Percentiles rank a stretch among this genome's conserved stretches.
Conservation (phyloP, 2,329 filamentous ascomycete species). For the Botryotinia convoluta region DNA sequence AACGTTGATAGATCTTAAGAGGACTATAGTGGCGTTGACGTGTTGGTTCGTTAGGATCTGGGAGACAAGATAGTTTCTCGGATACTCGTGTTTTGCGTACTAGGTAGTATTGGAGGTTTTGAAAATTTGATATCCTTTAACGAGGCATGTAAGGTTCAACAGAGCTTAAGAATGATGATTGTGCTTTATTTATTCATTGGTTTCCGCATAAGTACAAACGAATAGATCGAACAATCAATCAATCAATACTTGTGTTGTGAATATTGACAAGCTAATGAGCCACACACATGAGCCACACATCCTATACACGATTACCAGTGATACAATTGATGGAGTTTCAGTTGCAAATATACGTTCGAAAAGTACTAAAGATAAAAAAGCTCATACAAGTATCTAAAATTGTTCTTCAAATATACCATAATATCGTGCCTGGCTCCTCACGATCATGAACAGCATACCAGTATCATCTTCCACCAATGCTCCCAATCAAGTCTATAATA, state of each 20-base stretch:
- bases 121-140: neutral
- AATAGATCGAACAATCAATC: neutral
- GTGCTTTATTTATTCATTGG: neutral
- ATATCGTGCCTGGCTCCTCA: too few species aligned
- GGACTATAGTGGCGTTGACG: slow-evolving; percentile 9
- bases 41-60: slow-evolving; percentile 10
- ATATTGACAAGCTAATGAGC: neutral
- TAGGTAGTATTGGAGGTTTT: neutral
- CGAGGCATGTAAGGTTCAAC: neutral
- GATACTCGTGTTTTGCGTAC: neutral
- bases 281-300: neutral
- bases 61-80: neutral
- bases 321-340: neutral
- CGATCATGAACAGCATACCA: too few species aligned
- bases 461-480: too few species aligned
- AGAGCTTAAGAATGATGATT: neutral
- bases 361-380: too few species aligned
- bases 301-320: neutral
- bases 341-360: neutral
- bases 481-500: too few species aligned
- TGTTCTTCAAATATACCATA: too few species aligned
- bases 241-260: neutral
- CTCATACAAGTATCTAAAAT: too few species aligned
- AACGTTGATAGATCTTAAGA: slow-evolving; percentile 22
- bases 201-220: neutral